Conservation (phyloP, 441 rosid genomes). For the Erodium chrysanthum region DNA sequence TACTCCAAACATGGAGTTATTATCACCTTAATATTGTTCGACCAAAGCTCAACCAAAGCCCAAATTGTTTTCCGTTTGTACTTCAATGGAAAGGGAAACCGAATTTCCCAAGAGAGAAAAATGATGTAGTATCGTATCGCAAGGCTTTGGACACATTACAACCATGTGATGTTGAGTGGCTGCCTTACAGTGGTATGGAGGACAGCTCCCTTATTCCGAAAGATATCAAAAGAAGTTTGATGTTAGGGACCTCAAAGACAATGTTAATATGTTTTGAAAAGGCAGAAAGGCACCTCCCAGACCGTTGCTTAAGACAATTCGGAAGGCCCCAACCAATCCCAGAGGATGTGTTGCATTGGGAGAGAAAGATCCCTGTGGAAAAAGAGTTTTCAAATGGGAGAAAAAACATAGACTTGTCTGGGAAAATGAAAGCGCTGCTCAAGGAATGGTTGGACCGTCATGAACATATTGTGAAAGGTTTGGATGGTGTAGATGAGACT, state of each 20-base stretch:
- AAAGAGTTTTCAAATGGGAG: slow-evolving; percentile 8
- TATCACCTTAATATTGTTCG: slow-evolving; percentile 81
- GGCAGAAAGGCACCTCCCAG: slow-evolving; percentile 98
- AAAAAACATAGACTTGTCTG: slow-evolving; percentile 65
- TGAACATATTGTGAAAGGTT: slow-evolving; percentile 51
- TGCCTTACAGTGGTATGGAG: slow-evolving; percentile 69
- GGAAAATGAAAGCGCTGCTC: slow-evolving; percentile 81
- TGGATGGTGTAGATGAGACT: slow-evolving; percentile 52
- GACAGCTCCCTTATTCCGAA: slow-evolving; percentile 59
- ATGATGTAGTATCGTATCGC: slow-evolving; percentile 79
- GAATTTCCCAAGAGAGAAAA: slow-evolving; percentile 88
- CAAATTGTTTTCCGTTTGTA: slow-evolving; percentile 77
- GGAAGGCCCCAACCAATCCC: slow-evolving; percentile 75
- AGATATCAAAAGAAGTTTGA: slow-evolving; percentile 44
- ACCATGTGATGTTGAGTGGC: slow-evolving; percentile 87
- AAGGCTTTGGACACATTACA: slow-evolving; percentile 71
- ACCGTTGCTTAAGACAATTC: slow-evolving; percentile 85
- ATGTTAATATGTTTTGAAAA: slow-evolving; percentile 96
- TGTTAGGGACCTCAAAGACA: slow-evolving; percentile 84
- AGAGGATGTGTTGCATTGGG: slow-evolving; percentile 81
- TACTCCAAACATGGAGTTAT: slow-evolving; percentile 95
- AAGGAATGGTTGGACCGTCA: slow-evolving; percentile 74
- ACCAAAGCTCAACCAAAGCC: slow-evolving; percentile 82
- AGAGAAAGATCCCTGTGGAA: slow-evolving; percentile 68
- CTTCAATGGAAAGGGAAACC: slow-evolving; percentile 94